Base-by-base conservation (phyloP, 1,284 basidiomycete genomes). In the Marasmius oreades region DNA sequence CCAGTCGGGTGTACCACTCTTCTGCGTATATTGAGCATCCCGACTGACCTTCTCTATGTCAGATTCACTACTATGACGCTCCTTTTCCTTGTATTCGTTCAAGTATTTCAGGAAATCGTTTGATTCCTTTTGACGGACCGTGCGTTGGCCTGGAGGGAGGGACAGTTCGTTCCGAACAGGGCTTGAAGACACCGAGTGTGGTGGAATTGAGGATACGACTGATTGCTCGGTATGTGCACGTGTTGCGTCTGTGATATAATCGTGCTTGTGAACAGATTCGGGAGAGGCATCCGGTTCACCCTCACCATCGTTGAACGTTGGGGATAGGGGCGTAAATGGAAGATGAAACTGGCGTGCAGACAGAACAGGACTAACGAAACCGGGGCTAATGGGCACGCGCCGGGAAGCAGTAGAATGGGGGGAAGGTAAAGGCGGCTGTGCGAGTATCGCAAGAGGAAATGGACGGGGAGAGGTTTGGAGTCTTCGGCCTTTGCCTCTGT, bases 131-230 rank as follows among this genome's bases (percentile, higher is more conserved):
- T 53, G 50, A 26, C 22, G 42, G 26, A 36, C 37, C 16, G 52
- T 45, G n/a, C 51, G 44, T 43, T 55, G 53, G 43, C 51, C 20
- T 23, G 44, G 36, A 52, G 43, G 37, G 45, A 33, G 44, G 18
- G 56, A 33, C 24, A 53, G 45, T 18, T 23, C 46, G 31, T 24
- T 26, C n/a, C 51, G n/a, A 52, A 28, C 37, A 28, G 54, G 58
- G 1, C 12, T 37, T n/a, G 69, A 69, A 33, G 65, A 64, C 4
- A 64, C 66, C 60, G 73, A 73, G 0, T 67, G 70, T 1, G 73
- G 72, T 33, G 71, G 71, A 5, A 64, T 56, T 26, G 67, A 68
- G 20, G 71, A 73, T 14, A 65, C 60, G 3, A 59, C 60, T n/a
- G n/a, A n/a, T n/a, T n/a, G n/a, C n/a, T n/a, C n/a, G n/a, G n/a